A percentile compares a stretch with the other conserved stretches of the same genome.
phyloP scores from a whole-genome alignment of 768 basidiomycete genomes.

The Trametes cingulata region DNA sequence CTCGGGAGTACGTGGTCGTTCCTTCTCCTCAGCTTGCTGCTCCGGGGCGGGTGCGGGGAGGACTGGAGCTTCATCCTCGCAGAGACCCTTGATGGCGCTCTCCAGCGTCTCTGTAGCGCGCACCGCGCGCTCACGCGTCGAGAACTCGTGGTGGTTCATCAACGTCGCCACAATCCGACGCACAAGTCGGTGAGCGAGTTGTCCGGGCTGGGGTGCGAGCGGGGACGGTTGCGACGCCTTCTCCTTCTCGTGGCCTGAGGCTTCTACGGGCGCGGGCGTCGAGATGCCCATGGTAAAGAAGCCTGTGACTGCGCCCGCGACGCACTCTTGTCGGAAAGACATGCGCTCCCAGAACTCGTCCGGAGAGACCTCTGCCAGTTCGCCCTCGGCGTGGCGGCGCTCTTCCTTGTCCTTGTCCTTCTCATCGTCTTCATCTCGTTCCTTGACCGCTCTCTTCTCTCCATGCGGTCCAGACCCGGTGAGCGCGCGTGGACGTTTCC shows the following conservation, averaged over 20 bases:
- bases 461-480: background rate
- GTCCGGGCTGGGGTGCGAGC: conserved; percentile 54
- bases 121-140: conserved; percentile 59
- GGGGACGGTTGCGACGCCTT: conserved; percentile 37
- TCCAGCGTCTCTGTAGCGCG: conserved; percentile 75
- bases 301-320: conserved; percentile 85
- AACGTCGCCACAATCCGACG: conserved; percentile 71
- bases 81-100: conserved; percentile 65
- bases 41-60: conserved; percentile 1
- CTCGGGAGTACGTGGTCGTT: conserved; percentile 25
- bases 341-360: conserved; percentile 98
- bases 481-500: conserved; percentile 53
- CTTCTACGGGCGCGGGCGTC: conserved; percentile 7
- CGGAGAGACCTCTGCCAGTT: conserved; percentile 56
- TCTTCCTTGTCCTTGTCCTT: conserved; percentile 33
- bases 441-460: conserved; percentile 4
- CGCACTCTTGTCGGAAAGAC: conserved; percentile 94
- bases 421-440: conserved; percentile 26
- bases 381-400: conserved; percentile 39
- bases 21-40: background rate
- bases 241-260: background rate
- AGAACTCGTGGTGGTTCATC: conserved; percentile 77
- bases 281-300: conserved; percentile 75
- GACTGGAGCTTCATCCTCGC: conserved; percentile 53
- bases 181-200: conserved; percentile 65